phyloP scores from a whole-genome alignment of 225 moss, liverwort and hornwort genomes.

The Bryum argenteum region DNA sequence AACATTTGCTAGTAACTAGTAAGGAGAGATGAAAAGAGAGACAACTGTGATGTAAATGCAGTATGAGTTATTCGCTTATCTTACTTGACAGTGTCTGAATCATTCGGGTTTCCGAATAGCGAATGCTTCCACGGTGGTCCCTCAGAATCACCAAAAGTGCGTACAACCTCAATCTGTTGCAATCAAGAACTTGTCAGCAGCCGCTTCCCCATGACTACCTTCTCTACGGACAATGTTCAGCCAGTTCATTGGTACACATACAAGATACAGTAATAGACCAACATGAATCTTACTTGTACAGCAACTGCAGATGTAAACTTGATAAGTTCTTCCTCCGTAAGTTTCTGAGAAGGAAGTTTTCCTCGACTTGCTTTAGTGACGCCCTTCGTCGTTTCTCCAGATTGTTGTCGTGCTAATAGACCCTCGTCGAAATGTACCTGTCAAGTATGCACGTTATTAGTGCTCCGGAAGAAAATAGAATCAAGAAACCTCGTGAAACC shows the following conservation, averaged over 20 bases:
- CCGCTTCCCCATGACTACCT: conserved; percentile 8
- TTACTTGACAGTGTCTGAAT: conserved; percentile 89
- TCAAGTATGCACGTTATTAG: conserved; percentile 23
- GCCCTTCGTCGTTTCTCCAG: conserved; percentile 68
- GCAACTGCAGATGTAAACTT: conserved; percentile 88
- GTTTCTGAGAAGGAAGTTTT: conserved; percentile 93
- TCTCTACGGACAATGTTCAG: not conserved
- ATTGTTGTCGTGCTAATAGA: conserved; percentile 80
- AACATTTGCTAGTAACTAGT: not conserved
- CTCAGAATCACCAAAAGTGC: conserved; percentile 84
- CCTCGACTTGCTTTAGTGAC: conserved; percentile 71
- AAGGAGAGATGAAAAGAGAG: not conserved
- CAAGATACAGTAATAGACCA: conserved; percentile 9
- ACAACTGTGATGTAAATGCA: not conserved
- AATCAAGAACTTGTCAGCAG: conserved; percentile 24
- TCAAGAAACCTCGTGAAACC: not conserved
- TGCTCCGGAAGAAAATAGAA: conserved; percentile 4
- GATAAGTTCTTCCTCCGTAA: conserved; percentile 90
- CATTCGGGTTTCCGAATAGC: conserved; percentile 96
- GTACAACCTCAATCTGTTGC: conserved; percentile 88
- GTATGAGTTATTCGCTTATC: conserved; percentile 17
- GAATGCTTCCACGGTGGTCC: conserved; percentile 93
- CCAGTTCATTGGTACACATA: not conserved
- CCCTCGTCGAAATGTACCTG: conserved; percentile 98
- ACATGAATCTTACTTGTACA: conserved; percentile 67